phyloP scores from a whole-genome alignment of 2,329 filamentous ascomycete species.

The Penicillium expansum region DNA sequence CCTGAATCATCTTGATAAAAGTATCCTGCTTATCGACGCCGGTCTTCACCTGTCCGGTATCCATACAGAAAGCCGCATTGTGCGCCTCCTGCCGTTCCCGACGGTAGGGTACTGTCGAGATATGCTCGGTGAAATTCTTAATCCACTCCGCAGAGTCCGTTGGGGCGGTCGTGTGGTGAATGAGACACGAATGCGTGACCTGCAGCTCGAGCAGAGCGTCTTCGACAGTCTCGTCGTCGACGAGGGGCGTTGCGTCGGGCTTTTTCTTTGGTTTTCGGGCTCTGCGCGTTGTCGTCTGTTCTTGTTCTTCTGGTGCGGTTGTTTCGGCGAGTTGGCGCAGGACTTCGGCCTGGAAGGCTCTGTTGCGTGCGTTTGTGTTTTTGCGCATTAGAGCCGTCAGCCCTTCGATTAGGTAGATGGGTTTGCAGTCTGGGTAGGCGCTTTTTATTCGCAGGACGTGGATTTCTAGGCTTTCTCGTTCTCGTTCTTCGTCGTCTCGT shows the following conservation, averaged over 20 bases:
- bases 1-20: conserved; percentile 72
- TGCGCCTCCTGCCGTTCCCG: conserved; percentile 48
- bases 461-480: conserved; percentile 54
- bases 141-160: conserved; percentile 72
- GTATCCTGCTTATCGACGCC: conserved; percentile 66
- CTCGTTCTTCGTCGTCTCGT: conserved; percentile 29
- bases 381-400: conserved; percentile 65
- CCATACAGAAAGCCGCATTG: conserved; percentile 69
- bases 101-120: conserved; percentile 72
- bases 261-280: conserved; percentile 40
- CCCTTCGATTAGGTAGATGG: conserved; percentile 72
- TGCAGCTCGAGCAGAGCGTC: conserved; percentile 69
- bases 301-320: conserved; percentile 28
- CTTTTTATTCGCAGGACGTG: conserved; percentile 58
- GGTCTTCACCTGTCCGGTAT: conserved; percentile 69
- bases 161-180: conserved; percentile 64
- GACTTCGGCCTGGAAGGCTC: conserved; percentile 65
- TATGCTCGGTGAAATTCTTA: conserved; percentile 70
- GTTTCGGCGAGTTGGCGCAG: conserved; percentile 48
- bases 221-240: conserved; percentile 68
- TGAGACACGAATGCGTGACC: conserved; percentile 62
- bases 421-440: conserved; percentile 52
- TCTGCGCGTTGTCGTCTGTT: conserved; percentile 16
- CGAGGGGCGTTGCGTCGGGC: conserved; percentile 46
- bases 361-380: conserved; percentile 65